phyloP scores from a whole-genome alignment of 1,139 yeast species.

The Candida pseudocylindracea region DNA sequence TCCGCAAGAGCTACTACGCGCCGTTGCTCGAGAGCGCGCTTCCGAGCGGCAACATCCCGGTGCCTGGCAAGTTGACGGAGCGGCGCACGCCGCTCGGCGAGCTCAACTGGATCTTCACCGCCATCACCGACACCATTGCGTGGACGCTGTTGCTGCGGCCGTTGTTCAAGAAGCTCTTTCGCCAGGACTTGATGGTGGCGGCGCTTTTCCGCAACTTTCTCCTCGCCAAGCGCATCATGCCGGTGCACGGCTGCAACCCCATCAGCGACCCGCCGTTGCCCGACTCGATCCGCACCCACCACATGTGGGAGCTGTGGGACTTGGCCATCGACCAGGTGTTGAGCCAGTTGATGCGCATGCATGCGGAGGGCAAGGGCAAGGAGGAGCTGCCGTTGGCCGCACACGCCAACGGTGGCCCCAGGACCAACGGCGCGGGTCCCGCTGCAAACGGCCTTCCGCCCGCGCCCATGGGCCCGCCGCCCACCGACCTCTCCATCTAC shows the following conservation, averaged over 20 bases:
- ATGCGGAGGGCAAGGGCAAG: too few relatives aligned
- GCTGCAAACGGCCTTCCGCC: background rate
- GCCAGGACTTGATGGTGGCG: conserved; percentile 94
- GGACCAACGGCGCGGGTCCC: background rate
- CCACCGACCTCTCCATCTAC: conserved; percentile 15
- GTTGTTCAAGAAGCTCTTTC: conserved; percentile 65
- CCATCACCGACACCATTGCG: conserved; percentile 94
- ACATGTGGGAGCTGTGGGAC: conserved; percentile 99
- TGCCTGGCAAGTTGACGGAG: conserved; percentile 84
- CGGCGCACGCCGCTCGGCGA: conserved; percentile 93
- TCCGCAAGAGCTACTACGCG: conserved; percentile 36
- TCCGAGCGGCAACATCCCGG: conserved; percentile 32
- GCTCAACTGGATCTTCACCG: conserved; percentile 92
- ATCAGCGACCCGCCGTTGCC: conserved; percentile 89
- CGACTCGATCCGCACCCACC: conserved; percentile 53
- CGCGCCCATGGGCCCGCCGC: background rate
- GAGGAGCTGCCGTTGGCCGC: background rate
- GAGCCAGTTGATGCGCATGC: conserved; percentile 26
- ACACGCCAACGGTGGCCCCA: background rate
- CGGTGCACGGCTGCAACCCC: conserved; percentile 84
- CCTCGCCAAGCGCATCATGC: conserved; percentile 85
- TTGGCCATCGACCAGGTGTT: conserved; percentile 88
- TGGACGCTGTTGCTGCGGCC: conserved; percentile 89
- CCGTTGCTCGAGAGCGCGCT: conserved; percentile 20
- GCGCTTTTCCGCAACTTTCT: conserved; percentile 84